Evolutionary conservation across 2,329 filamentous ascomycete genomes (phyloP), one percentile per base, ranked within the genome.

Genomic region (Dactylellina drechsleri): DNA sequence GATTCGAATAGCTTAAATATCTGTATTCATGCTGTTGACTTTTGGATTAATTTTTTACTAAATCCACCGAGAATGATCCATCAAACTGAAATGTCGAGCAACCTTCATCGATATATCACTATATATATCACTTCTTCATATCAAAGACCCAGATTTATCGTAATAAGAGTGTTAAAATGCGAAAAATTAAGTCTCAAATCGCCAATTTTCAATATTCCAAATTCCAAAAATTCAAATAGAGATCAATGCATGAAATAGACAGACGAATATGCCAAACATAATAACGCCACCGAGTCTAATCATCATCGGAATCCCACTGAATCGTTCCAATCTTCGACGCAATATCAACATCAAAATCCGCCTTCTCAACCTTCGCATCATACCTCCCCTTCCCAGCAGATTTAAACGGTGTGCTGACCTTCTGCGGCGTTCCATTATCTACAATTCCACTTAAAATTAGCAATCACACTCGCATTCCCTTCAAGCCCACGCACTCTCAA

Each of bases 261-360:
- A 28, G 26, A 28, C 26, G 26, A 7, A 28, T 28, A 28, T 28
- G 26, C 26, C 3, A 28, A 28, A 45, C 41, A 15, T 16, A 16
- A 16, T 12, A 16, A 15, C 41, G 41, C 13, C 41, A 16, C 28
- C 49, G 12, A 49, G 8, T 74, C 62, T 16, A 45, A 5, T 67
- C 70, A 3, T 43, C 54, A 23, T 66, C 61, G 7, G 61, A 66
- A 47, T 74, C 70, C 70, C 70, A 74, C 36, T 74, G 20, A 2
- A 74, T 66, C 2, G 62, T 59, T 4, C 70, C 70, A 20, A 74
- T 74, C 20, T 74, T 74, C 7, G 56, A 57, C 18, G 57, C 52
- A 45, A 67, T 67, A 47, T 74, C 70, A 5, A 62, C 28, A 1
- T 66, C 70, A 28, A 66, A 66, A 47, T 74, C 62, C 0, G 61